Evolutionary conservation across 805 yeast species (phyloP), one percentile per base, ranked within the genome.

Genomic region (Brettanomyces anomalus): DNA sequence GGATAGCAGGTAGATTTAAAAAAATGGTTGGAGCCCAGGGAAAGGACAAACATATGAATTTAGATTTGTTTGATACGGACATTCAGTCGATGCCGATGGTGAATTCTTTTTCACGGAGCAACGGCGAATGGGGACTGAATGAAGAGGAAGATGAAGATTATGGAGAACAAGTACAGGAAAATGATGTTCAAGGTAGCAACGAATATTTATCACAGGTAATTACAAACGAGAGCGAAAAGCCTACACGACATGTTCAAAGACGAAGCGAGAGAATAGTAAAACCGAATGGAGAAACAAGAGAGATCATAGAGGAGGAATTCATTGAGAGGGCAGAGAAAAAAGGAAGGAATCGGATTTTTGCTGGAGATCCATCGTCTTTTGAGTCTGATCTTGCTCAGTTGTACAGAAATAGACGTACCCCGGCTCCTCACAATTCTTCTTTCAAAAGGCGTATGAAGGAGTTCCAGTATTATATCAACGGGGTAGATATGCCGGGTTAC

Each of bases 81-180:
- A 51, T 52, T 18, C 30, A 43, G 30, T 48, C 53, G n/a, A 52
- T 52, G 56, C 56, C 56, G 14, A 49, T 52, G 43, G 55, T 48
- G 41, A 49, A 53, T 20, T 45, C 43, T n/a, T 38, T 53, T 33
- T 49, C 46, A 33, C 46, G 57, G 17, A 43, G 47, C 16, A 45
- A 47, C 18, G 54, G 54, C 19, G 37, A 45, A 28, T 53, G 57
- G 57, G 40, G 45, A 15, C 52, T 47, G 30, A 37, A 44, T 16
- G 37, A 39, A 21, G 30, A 41, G 19, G 33, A 26, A 28, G 44
- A 33, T 7, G 34, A 14, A 28, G 36, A 43, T 15, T n/a, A 30
- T 13, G 32, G 14, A 5, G 33, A 15, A 11, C 14, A 8, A 7
- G 36, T 31, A 11, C 17, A 7, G n/a, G 13, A 31, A n/a, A 13